Evolutionary conservation across 139 green algal species (phyloP).

Genomic region (Desmodesmus armatus): DNA sequence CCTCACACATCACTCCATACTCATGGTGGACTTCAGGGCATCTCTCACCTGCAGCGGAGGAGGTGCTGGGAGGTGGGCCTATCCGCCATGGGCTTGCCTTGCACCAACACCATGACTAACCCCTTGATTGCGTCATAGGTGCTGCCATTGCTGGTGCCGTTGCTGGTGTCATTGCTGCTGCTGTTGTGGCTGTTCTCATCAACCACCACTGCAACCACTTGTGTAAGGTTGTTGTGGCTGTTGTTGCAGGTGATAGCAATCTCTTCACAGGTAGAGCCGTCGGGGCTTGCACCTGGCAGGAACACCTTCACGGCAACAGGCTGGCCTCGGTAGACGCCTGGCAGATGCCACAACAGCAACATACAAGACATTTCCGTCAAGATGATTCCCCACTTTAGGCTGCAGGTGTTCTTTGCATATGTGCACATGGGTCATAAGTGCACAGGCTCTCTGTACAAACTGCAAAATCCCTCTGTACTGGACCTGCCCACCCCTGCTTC

Average conservation of each 20-base stretch:
- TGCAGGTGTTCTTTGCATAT: no score
- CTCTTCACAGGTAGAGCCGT: slow-evolving; percentile 72
- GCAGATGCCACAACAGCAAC: background rate
- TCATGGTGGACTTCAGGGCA: background rate
- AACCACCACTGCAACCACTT: slow-evolving; percentile 61
- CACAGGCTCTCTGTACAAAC: background rate
- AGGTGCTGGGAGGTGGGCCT: slow-evolving; percentile 79
- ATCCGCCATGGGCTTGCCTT: slow-evolving; percentile 64
- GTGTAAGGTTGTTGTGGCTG: slow-evolving; percentile 76
- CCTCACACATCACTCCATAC: background rate
- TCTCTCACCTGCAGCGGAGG: slow-evolving; percentile 70
- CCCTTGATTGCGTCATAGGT: slow-evolving; percentile 30
- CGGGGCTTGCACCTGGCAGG: slow-evolving; percentile 67
- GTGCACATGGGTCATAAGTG: no score
- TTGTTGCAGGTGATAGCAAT: slow-evolving; percentile 71
- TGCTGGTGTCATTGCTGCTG: background rate
- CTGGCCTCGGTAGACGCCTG: slow-evolving; percentile 50
- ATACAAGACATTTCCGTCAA: slow-evolving; percentile 17
- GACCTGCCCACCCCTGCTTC: no score
- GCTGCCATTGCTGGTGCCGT: background rate
- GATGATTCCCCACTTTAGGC: background rate
- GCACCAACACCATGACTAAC: slow-evolving; percentile 70
- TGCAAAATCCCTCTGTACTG: no score
- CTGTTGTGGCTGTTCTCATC: background rate
- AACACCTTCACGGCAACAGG: slow-evolving; percentile 86